These are phyloP conservation scores for Geotrichum phurueaensis DNA, from an alignment of 1,139 yeast species.

Conservation along the genomic window DNA sequence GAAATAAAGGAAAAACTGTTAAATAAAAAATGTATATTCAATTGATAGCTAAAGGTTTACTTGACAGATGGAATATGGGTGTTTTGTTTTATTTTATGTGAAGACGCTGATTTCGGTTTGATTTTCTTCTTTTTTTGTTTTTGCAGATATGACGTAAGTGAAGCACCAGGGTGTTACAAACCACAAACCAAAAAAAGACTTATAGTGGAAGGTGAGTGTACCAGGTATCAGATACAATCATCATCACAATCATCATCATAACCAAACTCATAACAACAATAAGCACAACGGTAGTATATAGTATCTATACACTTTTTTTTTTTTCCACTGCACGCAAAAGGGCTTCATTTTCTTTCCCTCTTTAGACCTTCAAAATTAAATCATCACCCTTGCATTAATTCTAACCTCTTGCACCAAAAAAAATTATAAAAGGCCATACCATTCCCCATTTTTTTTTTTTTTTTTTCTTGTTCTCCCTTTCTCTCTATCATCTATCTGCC, in stretches of 20 bases:
- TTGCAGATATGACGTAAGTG: background rate
- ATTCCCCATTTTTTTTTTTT: background rate
- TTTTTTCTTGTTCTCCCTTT: background rate
- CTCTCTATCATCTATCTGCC: background rate
- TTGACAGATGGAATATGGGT: background rate
- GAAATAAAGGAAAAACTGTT: background rate
- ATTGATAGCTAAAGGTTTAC: background rate
- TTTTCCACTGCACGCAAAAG: too few relatives aligned
- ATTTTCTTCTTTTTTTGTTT: too few relatives aligned
- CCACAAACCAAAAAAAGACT: background rate
- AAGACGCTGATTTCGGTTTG: too few relatives aligned
- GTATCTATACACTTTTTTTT: too few relatives aligned
- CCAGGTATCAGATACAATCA: background rate
- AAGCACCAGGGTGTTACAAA: background rate
- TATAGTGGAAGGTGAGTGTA: background rate
- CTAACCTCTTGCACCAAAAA: background rate
- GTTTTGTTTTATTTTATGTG: background rate
- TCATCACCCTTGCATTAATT: background rate
- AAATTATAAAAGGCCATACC: constrained; percentile 12
- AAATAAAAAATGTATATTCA: too few relatives aligned
- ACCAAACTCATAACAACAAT: background rate
- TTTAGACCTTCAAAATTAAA: background rate
- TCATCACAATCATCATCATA: background rate
- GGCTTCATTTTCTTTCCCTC: background rate
- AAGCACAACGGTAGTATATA: background rate